A percentile compares a stretch with the other conserved stretches of the same genome.
phyloP scores from a whole-genome alignment of 2,329 filamentous ascomycete species.

The Colletotrichum sp. region DNA sequence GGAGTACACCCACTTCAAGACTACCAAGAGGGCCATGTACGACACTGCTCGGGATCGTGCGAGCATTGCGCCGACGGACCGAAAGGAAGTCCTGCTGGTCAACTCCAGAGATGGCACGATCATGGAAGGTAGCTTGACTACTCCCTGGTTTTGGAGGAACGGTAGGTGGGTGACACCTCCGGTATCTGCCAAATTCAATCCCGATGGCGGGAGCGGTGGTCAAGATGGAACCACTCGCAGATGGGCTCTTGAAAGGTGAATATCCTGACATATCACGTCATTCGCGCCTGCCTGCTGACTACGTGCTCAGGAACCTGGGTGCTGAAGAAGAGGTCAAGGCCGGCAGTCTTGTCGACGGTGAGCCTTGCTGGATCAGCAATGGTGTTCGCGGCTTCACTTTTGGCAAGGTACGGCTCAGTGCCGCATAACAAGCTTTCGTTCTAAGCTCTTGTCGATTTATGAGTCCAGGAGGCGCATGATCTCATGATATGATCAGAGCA shows the following conservation, averaged over 20 bases:
- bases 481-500: neutral
- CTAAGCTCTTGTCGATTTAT: neutral
- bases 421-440: neutral
- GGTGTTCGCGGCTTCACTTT: conserved; percentile 79
- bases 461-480: neutral
- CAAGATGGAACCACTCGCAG: conserved; percentile 82
- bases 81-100: conserved; percentile 77
- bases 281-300: neutral
- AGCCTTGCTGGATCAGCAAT: conserved; percentile 89
- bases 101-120: conserved; percentile 65
- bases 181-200: conserved; percentile 47
- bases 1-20: conserved; percentile 86
- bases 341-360: conserved; percentile 69
- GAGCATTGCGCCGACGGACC: conserved; percentile 53
- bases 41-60: conserved; percentile 69
- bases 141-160: conserved; percentile 78
- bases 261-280: neutral
- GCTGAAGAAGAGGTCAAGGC: conserved; percentile 67
- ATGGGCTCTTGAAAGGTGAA: conserved; percentile 77
- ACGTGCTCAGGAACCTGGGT: conserved; percentile 57
- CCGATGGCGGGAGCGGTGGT: conserved; percentile 67
- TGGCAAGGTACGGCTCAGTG: conserved; percentile 42
- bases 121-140: conserved; percentile 87
- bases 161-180: conserved; percentile 83
- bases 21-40: conserved; percentile 76